Conservation (phyloP, 2,329 filamentous ascomycete genomes). For the Colletotrichum limetticola region DNA sequence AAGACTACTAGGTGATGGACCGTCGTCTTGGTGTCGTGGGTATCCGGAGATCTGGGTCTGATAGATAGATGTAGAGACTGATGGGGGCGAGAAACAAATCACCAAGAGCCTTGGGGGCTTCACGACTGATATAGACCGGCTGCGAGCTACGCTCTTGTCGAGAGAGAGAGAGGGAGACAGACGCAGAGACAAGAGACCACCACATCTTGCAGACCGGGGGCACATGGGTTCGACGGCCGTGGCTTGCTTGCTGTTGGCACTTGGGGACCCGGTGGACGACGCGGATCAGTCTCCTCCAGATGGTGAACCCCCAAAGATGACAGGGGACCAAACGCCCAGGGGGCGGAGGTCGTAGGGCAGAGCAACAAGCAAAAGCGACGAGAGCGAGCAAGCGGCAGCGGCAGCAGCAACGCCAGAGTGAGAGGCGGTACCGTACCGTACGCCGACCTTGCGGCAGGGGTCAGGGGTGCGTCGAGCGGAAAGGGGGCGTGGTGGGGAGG, state of each 20-base stretch:
- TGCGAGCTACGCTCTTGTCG: conserved; percentile 25
- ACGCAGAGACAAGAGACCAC: background rate
- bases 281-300: conserved; percentile 26
- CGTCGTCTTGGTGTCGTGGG: background rate
- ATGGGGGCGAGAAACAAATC: conserved; percentile 32
- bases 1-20: conserved; percentile 4
- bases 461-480: conserved; percentile 1
- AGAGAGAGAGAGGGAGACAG: conserved; percentile 11
- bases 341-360: conserved; percentile 33
- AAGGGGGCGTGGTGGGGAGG: conserved; percentile 9
- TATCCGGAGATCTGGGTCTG: conserved; percentile 17
- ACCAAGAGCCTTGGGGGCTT: conserved; percentile 33
- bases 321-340: conserved; percentile 23
- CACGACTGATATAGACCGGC: conserved; percentile 37
- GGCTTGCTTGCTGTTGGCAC: conserved; percentile 21
- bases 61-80: conserved; percentile 23
- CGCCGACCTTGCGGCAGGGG: conserved; percentile 21
- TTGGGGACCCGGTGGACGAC: conserved; percentile 23
- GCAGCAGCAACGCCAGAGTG: background rate
- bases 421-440: conserved; percentile 21
- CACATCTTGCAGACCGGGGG: conserved; percentile 22
- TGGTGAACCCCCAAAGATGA: background rate
- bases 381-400: conserved; percentile 1
- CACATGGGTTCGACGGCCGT: conserved; percentile 26
- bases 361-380: conserved; percentile 24